Base-by-base conservation (phyloP, 2,329 filamentous ascomycete species). In the Daldinia eschscholtzii region DNA sequence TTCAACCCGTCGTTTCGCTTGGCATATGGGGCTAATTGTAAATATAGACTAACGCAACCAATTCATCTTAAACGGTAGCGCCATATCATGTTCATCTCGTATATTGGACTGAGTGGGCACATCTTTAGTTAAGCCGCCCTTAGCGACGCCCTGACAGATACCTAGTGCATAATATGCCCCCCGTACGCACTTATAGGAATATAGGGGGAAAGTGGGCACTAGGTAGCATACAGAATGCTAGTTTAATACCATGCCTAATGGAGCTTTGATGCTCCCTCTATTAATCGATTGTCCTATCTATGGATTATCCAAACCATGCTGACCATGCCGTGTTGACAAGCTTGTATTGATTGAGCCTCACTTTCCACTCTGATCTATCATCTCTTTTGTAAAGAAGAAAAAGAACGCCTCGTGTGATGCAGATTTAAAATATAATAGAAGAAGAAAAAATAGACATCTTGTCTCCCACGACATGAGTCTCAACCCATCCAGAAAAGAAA, bases 381-480 rank as follows among this genome's bases (percentile, higher is more conserved):
- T 42, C 35, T 15, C 20, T n/a, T 28, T 23, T 12, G 39, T 30
- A 57, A 56, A 23, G 15, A 60, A 66, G 12, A 56, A 42, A 57
- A 56, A 23, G 18, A 60, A 66, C 67, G 58, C 67, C 63, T 35
- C 44, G 41, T 50, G 37, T 37, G 46, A 69, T 66, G 67, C 63
- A 55, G 10, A 56, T 50, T 56, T 69, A 69, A 63, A 66, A 44
- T 35, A 53, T 39, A 6, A 44, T 57, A 60, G 18, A 35, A 61
- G 35, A 41, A 57, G 50, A 50, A 23, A 50, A 23, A 55, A 23
- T 30, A 35, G 30, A 30, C 37, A 33, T 33, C 30, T 10, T 23
- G 15, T 52, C 46, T 23, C 33, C n/a, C 10, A 37, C 30, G 33
- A n/a, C 52, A 55, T 33, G 15, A 52, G 46, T 52, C 46, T n/a